Base-by-base conservation (phyloP, 2,329 filamentous ascomycete species). In the Endoconidiophora polonica region DNA sequence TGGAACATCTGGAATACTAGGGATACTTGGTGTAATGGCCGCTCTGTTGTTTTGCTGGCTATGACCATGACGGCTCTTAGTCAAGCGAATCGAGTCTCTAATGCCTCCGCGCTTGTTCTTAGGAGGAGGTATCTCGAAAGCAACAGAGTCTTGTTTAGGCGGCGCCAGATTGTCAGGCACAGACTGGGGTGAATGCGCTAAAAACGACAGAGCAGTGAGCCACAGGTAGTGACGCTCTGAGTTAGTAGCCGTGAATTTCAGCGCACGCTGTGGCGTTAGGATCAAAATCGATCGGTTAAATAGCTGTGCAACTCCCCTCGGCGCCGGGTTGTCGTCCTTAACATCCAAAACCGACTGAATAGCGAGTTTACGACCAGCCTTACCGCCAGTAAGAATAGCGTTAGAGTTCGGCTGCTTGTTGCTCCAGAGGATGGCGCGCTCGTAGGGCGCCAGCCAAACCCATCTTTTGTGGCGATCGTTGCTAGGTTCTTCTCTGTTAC, bases 381-480 rank as follows among this genome's bases (percentile, higher is more conserved):
- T 98, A 57, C 91, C 91, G 29, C 50, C 50, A 71, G 96, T 74
- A 63, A 98, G 66, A 29, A 88, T 90, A 58, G 78, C 83, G 29
- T 88, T 87, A 57, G 81, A 86, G 7, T 81, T 86, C 14, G 91
- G 91, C 65, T 98, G 91, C 70, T 94, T 95, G 71, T 83, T 94
- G 65, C 90, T 95, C 91, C 91, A 98, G 64, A 98, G 85, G 54
- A 98, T 90, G 10, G 90, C 83, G 55, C 88, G 76, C 65, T 98
- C 91, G 60, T 98, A 96, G 2, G 91, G 91, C 16, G 90, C 91
- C 55, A 98, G 75, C 91, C 91, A 98, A 2, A 98, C 91, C 91
- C 91, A 98, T 63, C 91, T 76, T 68, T 88, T 95, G 63, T 98
- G 91, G 26, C 91, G 83, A 56, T 83, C 80, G 55, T 77, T 79